Evolutionary conservation across 1,139 yeast species (phyloP).

Genomic region (Debaryomycetaceae sp.): DNA sequence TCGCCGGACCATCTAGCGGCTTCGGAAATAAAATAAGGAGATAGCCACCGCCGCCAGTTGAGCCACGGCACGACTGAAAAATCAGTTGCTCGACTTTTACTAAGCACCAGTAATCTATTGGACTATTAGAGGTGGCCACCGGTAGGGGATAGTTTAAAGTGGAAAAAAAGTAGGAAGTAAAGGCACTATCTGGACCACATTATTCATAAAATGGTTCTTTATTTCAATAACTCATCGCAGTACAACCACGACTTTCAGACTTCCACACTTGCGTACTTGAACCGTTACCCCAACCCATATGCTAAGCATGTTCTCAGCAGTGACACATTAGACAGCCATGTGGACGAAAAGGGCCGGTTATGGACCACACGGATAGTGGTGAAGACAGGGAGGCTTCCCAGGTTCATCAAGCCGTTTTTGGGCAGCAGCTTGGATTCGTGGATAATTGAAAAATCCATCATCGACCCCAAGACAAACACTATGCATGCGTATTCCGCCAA

Average conservation of each 20-base stretch:
- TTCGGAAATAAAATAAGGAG: no score
- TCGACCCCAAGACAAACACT: conserved; percentile 57
- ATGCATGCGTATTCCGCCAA: conserved; percentile 78
- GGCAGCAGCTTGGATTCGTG: conserved; percentile 74
- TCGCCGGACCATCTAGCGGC: no score
- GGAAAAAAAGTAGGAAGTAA: neutral
- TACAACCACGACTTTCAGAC: conserved; percentile 68
- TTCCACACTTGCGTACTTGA: conserved; percentile 75
- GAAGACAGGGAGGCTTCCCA: conserved; percentile 79
- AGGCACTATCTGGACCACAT: conserved; percentile 1
- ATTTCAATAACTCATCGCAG: conserved; percentile 53
- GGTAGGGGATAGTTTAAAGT: neutral
- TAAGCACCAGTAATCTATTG: neutral
- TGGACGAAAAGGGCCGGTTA: conserved; percentile 63
- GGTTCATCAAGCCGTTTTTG: conserved; percentile 73
- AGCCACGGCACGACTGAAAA: neutral
- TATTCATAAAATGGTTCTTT: conserved; percentile 55
- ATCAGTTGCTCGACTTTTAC: neutral
- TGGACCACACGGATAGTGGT: conserved; percentile 72
- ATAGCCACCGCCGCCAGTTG: no score
- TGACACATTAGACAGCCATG: conserved; percentile 64
- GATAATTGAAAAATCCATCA: conserved; percentile 78
- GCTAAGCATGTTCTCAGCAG: conserved; percentile 84
- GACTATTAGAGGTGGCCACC: neutral
- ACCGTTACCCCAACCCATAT: conserved; percentile 87